Percentiles rank a stretch among this genome's conserved stretches.
phyloP scores from a whole-genome alignment of 352 stramenopile genomes.

The Phytophthora syringae region DNA sequence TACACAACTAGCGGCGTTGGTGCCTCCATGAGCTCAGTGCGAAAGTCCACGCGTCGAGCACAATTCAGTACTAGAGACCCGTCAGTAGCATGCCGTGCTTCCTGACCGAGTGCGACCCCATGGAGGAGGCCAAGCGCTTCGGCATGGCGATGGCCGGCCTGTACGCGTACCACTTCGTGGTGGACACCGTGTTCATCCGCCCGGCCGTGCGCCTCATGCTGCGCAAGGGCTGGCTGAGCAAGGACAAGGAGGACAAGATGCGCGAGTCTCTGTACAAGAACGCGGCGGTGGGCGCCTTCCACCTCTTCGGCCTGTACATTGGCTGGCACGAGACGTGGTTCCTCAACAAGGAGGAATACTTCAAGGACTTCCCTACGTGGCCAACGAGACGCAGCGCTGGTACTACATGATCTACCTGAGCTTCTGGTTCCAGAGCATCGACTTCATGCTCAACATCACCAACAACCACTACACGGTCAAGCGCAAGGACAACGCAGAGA shows the following conservation, averaged over 20 bases:
- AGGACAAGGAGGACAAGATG: constrained; percentile 84
- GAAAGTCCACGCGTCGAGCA: constrained; percentile 37
- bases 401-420: constrained; percentile 89
- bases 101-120: constrained; percentile 64
- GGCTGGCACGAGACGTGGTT: constrained; percentile 73
- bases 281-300: constrained; percentile 70
- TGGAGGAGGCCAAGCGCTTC: constrained; percentile 68
- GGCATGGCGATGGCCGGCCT: constrained; percentile 50
- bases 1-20: constrained; percentile 4
- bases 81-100: constrained; percentile 69
- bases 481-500: constrained; percentile 85
- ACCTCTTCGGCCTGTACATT: constrained; percentile 65
- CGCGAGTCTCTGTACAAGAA: constrained; percentile 88
- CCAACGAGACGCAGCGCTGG: constrained; percentile 67
- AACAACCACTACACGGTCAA: constrained; percentile 86
- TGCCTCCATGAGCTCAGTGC: constrained; percentile 30
- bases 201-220: constrained; percentile 56
- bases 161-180: constrained; percentile 78
- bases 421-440: constrained; percentile 85
- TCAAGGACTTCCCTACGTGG: constrained; percentile 55
- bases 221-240: constrained; percentile 42
- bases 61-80: constrained; percentile 17
- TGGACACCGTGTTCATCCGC: constrained; percentile 69
- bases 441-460: constrained; percentile 86
- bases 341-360: constrained; percentile 76